Base-by-base conservation (phyloP, 768 basidiomycete genomes). In the Calvatia gigantea region DNA sequence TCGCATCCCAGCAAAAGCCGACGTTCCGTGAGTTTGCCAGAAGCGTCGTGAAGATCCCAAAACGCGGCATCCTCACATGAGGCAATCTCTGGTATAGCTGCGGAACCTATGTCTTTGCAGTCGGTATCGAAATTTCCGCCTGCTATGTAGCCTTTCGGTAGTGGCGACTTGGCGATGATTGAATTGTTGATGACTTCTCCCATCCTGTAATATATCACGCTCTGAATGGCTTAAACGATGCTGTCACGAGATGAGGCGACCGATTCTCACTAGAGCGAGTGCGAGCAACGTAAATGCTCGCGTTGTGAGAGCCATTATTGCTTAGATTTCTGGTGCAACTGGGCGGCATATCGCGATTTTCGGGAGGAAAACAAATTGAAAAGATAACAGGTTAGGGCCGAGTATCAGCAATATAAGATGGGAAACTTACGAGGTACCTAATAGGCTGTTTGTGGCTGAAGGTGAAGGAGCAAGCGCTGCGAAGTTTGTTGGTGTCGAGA, bases 31-130 rank as follows among this genome's bases (percentile, higher is more conserved):
- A 78, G 64, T 4, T 65, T 64, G 21, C 74, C 79, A 5, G 64
- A 43, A 3, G 58, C 60, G 58, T 79, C 76, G 47, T 69, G 69
- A n/a, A 77, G 65, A 56, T 87, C 84, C 87, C 87, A 89, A 56
- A 84, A 82, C 2, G 72, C 68, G 28, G 73, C 81, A 61, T 89
- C 87, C 64, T 89, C 88, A 64, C 88, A 89, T 61, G 69, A 80
- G 52, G 72, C 73, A 59, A 79, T 70, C 9, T 65, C 67, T 6
- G 67, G 66, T 27, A 67, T 52, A 2, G 64, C 64, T 14, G 56
- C 45, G 39, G 75, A 72, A 8, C 62, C 63, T 47, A 83, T 57
- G 14, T 73, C 62, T 17, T 66, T 61, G 63, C 85, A 87, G 41
- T 80, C 73, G 0, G 70, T 65, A 23, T 68, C 60, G 57, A 75